Evolutionary conservation across 768 basidiomycete species (phyloP).

Genomic region (Lactarius trivialis): DNA sequence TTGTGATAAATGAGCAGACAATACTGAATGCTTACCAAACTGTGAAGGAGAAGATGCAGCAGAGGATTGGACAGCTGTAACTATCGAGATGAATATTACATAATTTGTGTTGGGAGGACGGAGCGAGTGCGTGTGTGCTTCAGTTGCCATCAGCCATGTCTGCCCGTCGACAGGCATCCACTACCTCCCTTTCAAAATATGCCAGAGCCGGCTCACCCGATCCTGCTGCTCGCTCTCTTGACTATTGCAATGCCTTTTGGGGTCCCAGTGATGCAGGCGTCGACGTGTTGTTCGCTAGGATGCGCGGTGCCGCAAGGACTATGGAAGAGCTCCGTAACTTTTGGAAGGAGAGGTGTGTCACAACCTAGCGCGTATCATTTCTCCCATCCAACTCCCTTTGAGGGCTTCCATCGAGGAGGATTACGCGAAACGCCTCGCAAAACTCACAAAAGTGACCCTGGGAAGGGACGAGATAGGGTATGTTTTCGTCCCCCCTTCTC

Average conservation of each 20-base stretch:
- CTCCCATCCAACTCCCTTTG: background rate
- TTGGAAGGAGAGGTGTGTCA: constrained; percentile 87
- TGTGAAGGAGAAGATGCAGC: constrained; percentile 77
- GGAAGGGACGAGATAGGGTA: constrained; percentile 94
- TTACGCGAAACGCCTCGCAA: constrained; percentile 79
- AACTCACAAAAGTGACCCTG: constrained; percentile 66
- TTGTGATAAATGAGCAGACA: constrained; percentile 98
- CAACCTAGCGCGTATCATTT: constrained; percentile 3
- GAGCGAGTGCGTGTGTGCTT: background rate
- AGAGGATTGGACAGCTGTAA: constrained; percentile 74
- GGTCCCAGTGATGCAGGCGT: constrained; percentile 79
- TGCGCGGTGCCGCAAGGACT: constrained; percentile 79
- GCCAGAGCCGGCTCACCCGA: constrained; percentile 52
- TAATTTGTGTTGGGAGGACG: background rate
- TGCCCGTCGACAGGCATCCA: constrained; percentile 73
- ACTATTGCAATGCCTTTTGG: constrained; percentile 99
- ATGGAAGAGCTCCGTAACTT: constrained; percentile 83
- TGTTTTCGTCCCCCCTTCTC: constrained; percentile 30
- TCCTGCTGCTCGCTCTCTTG: constrained; percentile 46
- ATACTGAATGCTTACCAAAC: constrained; percentile 90
- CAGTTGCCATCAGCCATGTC: constrained; percentile 40
- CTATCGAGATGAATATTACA: background rate
- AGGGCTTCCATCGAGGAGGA: constrained; percentile 93
- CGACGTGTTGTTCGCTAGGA: constrained; percentile 83
- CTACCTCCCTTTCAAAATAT: constrained; percentile 70